phyloP scores from a whole-genome alignment of 352 stramenopile genomes.

The Albugo candida region DNA sequence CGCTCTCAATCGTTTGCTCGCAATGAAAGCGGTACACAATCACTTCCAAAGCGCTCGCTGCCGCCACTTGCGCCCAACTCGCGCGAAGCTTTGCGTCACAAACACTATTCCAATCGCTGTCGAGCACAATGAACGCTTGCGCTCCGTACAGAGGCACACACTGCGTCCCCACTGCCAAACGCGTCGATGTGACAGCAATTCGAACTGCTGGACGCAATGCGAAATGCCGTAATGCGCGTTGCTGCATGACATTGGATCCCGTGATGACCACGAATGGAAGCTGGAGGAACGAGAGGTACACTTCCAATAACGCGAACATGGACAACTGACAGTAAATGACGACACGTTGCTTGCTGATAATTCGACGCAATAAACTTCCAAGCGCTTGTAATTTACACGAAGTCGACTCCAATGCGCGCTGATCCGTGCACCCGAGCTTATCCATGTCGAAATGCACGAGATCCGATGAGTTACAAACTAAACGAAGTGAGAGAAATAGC shows the following conservation, averaged over 20 bases:
- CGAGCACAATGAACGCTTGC: conserved; percentile 57
- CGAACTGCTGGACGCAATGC: conserved; percentile 29
- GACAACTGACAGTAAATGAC: conserved; percentile 60
- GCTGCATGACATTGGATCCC: conserved; percentile 27
- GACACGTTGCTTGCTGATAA: conserved; percentile 47
- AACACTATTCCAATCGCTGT: conserved; percentile 63
- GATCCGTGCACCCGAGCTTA: conserved; percentile 50
- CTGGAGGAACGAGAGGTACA: conserved; percentile 40
- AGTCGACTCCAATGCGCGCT: conserved; percentile 26
- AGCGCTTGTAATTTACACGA: conserved; percentile 47
- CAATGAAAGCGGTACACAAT: conserved; percentile 62
- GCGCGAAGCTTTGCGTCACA: conserved; percentile 69
- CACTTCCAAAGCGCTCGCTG: conserved; percentile 14
- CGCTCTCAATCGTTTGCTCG: conserved; percentile 58
- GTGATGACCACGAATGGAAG: conserved; percentile 45
- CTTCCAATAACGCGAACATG: conserved; percentile 54
- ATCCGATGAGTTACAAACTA: conserved; percentile 69
- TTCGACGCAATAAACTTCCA: conserved; percentile 24
- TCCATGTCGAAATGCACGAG: conserved; percentile 43
- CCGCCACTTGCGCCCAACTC: conserved; percentile 46
- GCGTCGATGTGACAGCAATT: conserved; percentile 51
- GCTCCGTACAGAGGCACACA: conserved; percentile 45
- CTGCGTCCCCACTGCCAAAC: conserved; percentile 21
- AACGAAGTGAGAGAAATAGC: conserved; percentile 36
- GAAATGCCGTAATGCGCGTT: conserved; percentile 50